Percentiles rank a stretch among this genome's conserved stretches.
Conservation (phyloP, 768 basidiomycete genomes). For the Leucogyrophana mollusca region DNA sequence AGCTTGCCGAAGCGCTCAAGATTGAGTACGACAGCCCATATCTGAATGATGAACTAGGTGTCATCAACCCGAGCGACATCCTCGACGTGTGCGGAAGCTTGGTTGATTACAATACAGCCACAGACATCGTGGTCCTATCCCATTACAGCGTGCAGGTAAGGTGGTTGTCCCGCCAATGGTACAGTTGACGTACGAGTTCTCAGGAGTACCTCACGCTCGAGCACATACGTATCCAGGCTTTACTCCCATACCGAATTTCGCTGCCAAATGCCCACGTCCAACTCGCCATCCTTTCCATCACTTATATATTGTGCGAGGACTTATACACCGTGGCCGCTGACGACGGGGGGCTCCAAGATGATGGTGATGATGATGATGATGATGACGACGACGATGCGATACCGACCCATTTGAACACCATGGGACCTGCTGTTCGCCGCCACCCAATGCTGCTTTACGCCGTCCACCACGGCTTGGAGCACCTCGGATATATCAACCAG, state of each 20-base stretch:
- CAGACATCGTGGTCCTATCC: slow-evolving; percentile 17
- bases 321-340: slow-evolving; percentile 12
- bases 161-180: not conserved
- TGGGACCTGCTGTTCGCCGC: slow-evolving; percentile 12
- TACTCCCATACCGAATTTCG: slow-evolving; percentile 1
- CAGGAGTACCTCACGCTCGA: slow-evolving; percentile 23
- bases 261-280: slow-evolving; percentile 16
- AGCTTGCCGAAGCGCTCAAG: slow-evolving; percentile 27
- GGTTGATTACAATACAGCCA: slow-evolving; percentile 22
- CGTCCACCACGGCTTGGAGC: slow-evolving; percentile 25
- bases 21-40: slow-evolving; percentile 21
- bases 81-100: slow-evolving; percentile 5
- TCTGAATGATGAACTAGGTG: slow-evolving; percentile 23
- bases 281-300: slow-evolving; percentile 28
- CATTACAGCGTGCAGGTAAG: slow-evolving; percentile 23
- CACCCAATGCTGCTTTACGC: slow-evolving; percentile 28
- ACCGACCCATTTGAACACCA: too few relatives aligned
- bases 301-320: slow-evolving; percentile 23
- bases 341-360: too few relatives aligned
- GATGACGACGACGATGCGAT: too few relatives aligned
- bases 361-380: too few relatives aligned
- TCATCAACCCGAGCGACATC: slow-evolving; percentile 23
- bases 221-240: not conserved
- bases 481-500: slow-evolving; percentile 21
- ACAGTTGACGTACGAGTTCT: not conserved